Conservation (phyloP, 345 rosid genomes). For the Aethionema arabicum region DNA sequence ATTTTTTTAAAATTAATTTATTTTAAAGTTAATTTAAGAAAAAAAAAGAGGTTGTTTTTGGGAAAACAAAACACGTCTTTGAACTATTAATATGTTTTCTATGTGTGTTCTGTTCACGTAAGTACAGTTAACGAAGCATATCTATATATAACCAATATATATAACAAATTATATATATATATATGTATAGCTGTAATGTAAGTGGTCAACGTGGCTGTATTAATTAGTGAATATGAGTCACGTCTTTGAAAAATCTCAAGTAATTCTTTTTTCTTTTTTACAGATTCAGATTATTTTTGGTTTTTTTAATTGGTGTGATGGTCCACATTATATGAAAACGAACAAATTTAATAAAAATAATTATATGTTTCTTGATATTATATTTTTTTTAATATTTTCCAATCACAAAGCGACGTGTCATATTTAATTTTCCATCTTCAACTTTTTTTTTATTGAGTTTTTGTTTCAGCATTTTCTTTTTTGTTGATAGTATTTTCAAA, state of each 20-base stretch:
- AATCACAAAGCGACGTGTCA: no score
- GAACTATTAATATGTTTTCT: slow-evolving; percentile 11
- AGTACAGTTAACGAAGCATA: slow-evolving; percentile 28
- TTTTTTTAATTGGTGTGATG: slow-evolving; percentile 27
- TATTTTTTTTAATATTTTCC: no score
- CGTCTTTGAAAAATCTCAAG: slow-evolving; percentile 34
- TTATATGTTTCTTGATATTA: no score
- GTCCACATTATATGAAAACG: slow-evolving; percentile 27
- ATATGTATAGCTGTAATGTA: slow-evolving; percentile 27
- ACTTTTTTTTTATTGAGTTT: no score
- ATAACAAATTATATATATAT: background rate
- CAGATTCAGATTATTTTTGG: background rate
- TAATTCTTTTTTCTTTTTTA: background rate
- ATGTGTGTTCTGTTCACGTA: slow-evolving; percentile 30
- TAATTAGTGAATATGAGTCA: slow-evolving; percentile 21
- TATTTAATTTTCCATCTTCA: no score
- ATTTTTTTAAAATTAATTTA: slow-evolving; percentile 12
- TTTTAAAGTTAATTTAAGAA: slow-evolving; percentile 2
- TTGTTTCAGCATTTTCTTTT: no score
- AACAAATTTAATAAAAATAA: background rate
- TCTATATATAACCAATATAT: background rate
- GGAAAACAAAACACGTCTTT: slow-evolving; percentile 36
- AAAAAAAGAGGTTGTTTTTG: slow-evolving; percentile 23
- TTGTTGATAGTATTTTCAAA: no score
- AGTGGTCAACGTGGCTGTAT: slow-evolving; percentile 34